Evolutionary conservation across 331 rosid genomes (phyloP).

Genomic region (Acacia pycnantha): DNA sequence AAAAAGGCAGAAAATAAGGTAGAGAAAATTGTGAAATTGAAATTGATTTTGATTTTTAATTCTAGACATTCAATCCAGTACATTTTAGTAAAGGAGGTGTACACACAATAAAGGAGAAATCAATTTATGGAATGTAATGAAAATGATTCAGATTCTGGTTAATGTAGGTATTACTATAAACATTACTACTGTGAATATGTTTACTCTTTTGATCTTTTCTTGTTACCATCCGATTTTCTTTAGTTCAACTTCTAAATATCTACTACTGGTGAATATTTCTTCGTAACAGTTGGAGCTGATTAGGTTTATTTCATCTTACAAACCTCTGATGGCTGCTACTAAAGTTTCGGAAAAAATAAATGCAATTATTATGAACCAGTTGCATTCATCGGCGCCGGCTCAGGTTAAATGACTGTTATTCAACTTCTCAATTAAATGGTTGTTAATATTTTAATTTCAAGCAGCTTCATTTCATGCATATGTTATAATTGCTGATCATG

Average conservation of each 20-base stretch:
- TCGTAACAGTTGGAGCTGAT: constrained; percentile 79
- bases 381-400: constrained; percentile 56
- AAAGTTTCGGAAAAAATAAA: constrained; percentile 76
- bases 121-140: constrained; percentile 3
- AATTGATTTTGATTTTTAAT: constrained; percentile 15
- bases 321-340: constrained; percentile 72
- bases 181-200: neutral
- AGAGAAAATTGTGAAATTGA: neutral
- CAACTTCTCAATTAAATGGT: constrained; percentile 1
- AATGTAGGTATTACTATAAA: constrained; percentile 3
- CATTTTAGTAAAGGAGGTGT: neutral
- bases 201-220: neutral
- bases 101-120: neutral
- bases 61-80: constrained; percentile 13
- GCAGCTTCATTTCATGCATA: constrained; percentile 27
- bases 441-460: constrained; percentile 27
- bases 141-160: constrained; percentile 4
- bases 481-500: constrained; percentile 19
- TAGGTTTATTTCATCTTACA: constrained; percentile 76
- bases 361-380: constrained; percentile 57
- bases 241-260: constrained; percentile 2
- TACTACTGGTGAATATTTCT: constrained; percentile 37
- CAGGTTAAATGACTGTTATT: constrained; percentile 57
- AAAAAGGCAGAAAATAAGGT: neutral
- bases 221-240: neutral